These are phyloP conservation scores for Musa acuminata DNA, from an alignment of 176 grass and related monocot genomes.

Conservation along the genomic window DNA sequence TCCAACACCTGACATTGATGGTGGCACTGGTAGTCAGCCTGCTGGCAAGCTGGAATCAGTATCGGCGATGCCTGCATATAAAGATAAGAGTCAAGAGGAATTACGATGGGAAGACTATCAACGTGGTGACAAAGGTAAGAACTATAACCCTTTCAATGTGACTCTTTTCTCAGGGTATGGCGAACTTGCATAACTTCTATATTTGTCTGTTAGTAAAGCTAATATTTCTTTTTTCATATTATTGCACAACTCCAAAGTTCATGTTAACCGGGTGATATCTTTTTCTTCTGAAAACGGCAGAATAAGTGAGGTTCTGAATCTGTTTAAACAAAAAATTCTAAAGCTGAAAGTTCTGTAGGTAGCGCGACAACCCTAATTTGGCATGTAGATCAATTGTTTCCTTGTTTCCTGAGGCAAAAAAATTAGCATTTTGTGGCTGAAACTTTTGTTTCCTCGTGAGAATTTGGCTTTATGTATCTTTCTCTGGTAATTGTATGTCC, in stretches of 20 bases:
- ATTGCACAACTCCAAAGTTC: background rate
- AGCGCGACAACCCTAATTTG: too few relatives aligned
- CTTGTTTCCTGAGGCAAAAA: background rate
- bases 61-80: constrained; percentile 86
- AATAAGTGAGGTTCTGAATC: too few relatives aligned
- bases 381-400: background rate
- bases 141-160: constrained; percentile 8
- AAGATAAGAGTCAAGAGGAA: constrained; percentile 96
- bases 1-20: constrained; percentile 39
- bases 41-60: constrained; percentile 80
- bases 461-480: background rate
- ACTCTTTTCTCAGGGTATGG: constrained; percentile 21
- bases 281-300: too few relatives aligned
- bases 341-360: too few relatives aligned
- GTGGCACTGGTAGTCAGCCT: constrained; percentile 53
- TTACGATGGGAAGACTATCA: constrained; percentile 25
- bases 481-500: too few relatives aligned
- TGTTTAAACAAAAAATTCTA: too few relatives aligned
- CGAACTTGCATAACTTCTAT: constrained; percentile 34
- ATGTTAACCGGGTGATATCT: too few relatives aligned
- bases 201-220: constrained; percentile 54
- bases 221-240: constrained; percentile 44
- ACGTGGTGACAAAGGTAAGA: constrained; percentile 18
- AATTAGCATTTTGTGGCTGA: too few relatives aligned
- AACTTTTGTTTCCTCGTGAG: background rate